phyloP scores from a whole-genome alignment of 768 basidiomycete species.

The Calocybe gangraenosa region DNA sequence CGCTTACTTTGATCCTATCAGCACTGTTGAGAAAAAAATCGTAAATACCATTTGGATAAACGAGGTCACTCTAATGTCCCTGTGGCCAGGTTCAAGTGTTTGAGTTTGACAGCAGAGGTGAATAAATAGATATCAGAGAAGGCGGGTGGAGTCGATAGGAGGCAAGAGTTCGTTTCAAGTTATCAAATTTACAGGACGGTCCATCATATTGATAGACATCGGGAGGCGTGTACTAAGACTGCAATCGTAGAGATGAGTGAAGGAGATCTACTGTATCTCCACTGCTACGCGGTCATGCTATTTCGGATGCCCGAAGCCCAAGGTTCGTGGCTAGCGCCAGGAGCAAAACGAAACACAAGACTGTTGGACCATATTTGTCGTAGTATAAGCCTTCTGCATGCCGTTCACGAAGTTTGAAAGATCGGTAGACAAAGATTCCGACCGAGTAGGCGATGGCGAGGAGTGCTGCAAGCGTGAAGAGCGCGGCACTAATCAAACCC shows the following conservation, averaged over 20 bases:
- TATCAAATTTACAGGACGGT: too few relatives aligned
- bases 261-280: not conserved
- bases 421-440: constrained; percentile 74
- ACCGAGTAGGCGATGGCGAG: constrained; percentile 86
- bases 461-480: constrained; percentile 90
- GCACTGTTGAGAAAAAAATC: not conserved
- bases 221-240: not conserved
- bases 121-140: too few relatives aligned
- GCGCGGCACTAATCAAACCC: constrained; percentile 81
- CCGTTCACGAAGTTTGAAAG: constrained; percentile 61
- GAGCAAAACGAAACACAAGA: constrained; percentile 67
- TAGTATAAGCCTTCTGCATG: constrained; percentile 82
- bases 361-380: constrained; percentile 83
- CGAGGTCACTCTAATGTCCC: too few relatives aligned
- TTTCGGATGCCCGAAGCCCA: constrained; percentile 58
- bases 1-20: constrained; percentile 2
- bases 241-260: not conserved
- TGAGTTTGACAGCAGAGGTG: too few relatives aligned
- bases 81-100: too few relatives aligned
- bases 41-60: too few relatives aligned
- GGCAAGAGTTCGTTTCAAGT: too few relatives aligned
- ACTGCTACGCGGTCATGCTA: too few relatives aligned
- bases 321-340: constrained; percentile 73
- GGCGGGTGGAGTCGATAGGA: too few relatives aligned
- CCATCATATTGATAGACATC: not conserved